Evolutionary conservation across 1,284 basidiomycete genomes (phyloP), one percentile per base, ranked within the genome.

Genomic region (Cryptococcus amylolentus): DNA sequence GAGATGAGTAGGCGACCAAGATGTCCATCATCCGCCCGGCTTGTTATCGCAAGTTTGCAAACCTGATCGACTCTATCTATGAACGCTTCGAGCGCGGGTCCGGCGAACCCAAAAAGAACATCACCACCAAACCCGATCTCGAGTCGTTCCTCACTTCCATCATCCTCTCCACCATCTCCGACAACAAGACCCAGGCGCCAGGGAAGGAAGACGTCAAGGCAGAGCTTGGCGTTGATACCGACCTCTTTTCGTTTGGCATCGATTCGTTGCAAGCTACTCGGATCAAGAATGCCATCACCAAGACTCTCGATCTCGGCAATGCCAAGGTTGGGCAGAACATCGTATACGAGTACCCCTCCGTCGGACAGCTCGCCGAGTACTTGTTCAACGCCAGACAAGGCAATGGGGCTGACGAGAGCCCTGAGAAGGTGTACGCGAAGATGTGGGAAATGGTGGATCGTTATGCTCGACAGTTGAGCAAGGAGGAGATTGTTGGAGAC

Each of bases 241-340:
- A 76, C 55, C 64, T 76, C 13, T 76, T 76, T 58, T 68, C 69
- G 2, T 71, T 63, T 31, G 84, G 84, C 26, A 77, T 86, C 41
- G 82, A 84, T 67, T 85, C 83, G 10, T 69, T 86, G 10, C 81
- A 83, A 61, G 82, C 82, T 14, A 81, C 81, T 4, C 76, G 83
- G 26, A 80, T 86, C 35, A 72, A 84, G 38, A 84, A 83, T 59
- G 71, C 76, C 7, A 74, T 82, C 44, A 78, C 80, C 61, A 80
- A 81, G 65, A 77, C 76, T n/a, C 60, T 81, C 44, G 77, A 79
- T 53, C 70, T 81, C 1, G 70, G 68, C 31, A 51, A 59, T 26
- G 74, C 69, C 7, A 62, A 66, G 18, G 71, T 81, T 0, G 78
- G 79, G 12, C 79, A 80, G 64, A 81, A 81, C 61, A 71, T 77